Base-by-base conservation (phyloP, 2,329 filamentous ascomycete genomes). In the Fusarium metavorans region DNA sequence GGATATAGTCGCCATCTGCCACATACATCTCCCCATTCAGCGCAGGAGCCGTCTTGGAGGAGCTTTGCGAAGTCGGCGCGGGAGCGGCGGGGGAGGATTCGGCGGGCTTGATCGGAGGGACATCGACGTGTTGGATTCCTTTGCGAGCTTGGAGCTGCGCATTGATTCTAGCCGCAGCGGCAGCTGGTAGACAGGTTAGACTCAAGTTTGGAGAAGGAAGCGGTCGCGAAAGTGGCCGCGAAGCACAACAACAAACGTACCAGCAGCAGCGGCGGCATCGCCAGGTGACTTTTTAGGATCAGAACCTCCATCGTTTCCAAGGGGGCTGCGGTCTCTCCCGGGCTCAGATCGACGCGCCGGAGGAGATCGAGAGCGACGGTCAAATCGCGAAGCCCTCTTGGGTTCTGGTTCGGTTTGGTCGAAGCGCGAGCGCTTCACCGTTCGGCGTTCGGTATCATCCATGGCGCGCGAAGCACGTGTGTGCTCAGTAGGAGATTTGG, bases 1-100 rank as follows among this genome's bases (percentile, higher is more conserved):
- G 97, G 85, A 99, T 98, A 83, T 94, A 98, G 85, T 99, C 97
- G 79, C 97, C 97, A 82, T 98, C 97, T 72, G 95, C 93, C 78
- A 97, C 93, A 82, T 98, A 98, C 82, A 98, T 93, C 80, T 97
- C 95, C 79, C 93, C 92, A 79, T 96, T 95, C 83, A 97, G 89
- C 71, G 91, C 91, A 45, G 87, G 87, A 23, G 85, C 83, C 23
- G 80, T 76, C 63, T 77, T 75, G 32, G 77, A 74, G 48, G 84
- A 82, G 56, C 75, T 76, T 68, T 79, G 79, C 3, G 78, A 71
- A 23, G 80, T 75, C 27, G 82, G 76, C 50, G 81, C 74, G 5
- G 83, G 79, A 52, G 85, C 85, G n/a, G 85, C 82, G 52, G 84
- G 80, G 30, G 83, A 82, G 54, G 85, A 83, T 45, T 88, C 85